Evolutionary conservation across 139 green algal genomes (phyloP).

Genomic region (Volvox reticuliferus): DNA sequence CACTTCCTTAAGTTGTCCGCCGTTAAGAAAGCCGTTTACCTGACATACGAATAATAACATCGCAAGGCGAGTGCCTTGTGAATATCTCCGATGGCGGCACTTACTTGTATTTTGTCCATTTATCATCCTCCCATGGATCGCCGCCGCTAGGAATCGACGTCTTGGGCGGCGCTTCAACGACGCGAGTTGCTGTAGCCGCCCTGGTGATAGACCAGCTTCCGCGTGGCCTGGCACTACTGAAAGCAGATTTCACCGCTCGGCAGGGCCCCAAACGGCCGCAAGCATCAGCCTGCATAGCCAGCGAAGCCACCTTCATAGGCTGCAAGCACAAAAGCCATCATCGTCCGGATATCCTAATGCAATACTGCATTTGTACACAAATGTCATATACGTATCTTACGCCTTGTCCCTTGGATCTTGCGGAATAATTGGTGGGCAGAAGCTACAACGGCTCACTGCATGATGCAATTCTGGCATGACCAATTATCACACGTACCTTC

Average conservation of each 20-base stretch:
- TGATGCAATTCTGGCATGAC: no score
- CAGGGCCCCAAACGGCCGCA: background rate
- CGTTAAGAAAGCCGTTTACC: no score
- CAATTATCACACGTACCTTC: background rate
- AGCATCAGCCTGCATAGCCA: background rate
- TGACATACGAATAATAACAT: no score
- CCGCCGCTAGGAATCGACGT: slow-evolving; percentile 33
- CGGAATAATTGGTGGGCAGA: no score
- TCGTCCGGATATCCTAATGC: background rate
- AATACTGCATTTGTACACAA: no score
- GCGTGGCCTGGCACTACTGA: background rate
- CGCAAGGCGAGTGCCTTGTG: no score
- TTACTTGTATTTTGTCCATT: slow-evolving; percentile 70
- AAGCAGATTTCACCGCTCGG: background rate
- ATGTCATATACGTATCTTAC: no score
- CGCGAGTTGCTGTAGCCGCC: background rate
- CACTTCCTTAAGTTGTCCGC: no score
- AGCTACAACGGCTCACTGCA: no score
- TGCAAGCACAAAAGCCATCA: background rate
- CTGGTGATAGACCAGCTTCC: background rate
- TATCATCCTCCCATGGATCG: slow-evolving; percentile 77
- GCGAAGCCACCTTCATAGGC: background rate
- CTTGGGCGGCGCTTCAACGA: background rate
- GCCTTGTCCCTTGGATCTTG: no score
- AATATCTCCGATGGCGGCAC: background rate